phyloP scores from a whole-genome alignment of 345 rosid genomes.

The Eucalyptus regnans region DNA sequence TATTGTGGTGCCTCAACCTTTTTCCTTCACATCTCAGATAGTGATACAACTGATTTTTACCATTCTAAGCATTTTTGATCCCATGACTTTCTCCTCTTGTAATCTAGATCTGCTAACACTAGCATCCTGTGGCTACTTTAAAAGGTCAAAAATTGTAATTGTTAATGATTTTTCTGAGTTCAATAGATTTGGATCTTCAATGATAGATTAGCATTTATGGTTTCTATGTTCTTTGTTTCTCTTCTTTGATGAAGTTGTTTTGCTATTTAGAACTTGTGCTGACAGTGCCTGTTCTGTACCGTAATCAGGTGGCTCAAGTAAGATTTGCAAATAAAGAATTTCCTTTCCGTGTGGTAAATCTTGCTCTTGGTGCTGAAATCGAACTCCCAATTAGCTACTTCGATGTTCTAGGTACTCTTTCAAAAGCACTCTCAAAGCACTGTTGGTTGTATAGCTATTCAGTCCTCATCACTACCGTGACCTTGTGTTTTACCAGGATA shows the following conservation, averaged over 20 bases:
- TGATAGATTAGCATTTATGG: neutral
- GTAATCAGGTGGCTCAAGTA: slow-evolving; percentile 73
- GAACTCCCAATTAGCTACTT: slow-evolving; percentile 57
- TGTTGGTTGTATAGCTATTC: neutral
- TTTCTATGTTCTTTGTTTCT: neutral
- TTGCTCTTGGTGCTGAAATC: slow-evolving; percentile 68
- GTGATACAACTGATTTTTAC: neutral
- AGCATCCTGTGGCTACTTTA: neutral
- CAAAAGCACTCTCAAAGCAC: neutral
- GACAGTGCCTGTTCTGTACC: neutral
- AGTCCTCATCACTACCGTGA: neutral
- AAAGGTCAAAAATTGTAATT: neutral
- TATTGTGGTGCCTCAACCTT: neutral
- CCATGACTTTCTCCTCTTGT: neutral
- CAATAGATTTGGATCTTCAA: neutral
- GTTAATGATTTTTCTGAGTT: neutral
- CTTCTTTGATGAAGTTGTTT: neutral
- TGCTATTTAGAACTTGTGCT: neutral
- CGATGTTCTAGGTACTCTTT: slow-evolving; percentile 55
- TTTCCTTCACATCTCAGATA: neutral
- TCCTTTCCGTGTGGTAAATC: slow-evolving; percentile 34
- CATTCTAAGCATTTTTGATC: neutral
- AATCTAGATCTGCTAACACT: neutral
- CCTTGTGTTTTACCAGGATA: slow-evolving; percentile 32
- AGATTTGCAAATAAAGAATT: slow-evolving; percentile 41